Evolutionary conservation across 1,284 basidiomycete genomes (phyloP).

Genomic region (Abortiporus biennis): DNA sequence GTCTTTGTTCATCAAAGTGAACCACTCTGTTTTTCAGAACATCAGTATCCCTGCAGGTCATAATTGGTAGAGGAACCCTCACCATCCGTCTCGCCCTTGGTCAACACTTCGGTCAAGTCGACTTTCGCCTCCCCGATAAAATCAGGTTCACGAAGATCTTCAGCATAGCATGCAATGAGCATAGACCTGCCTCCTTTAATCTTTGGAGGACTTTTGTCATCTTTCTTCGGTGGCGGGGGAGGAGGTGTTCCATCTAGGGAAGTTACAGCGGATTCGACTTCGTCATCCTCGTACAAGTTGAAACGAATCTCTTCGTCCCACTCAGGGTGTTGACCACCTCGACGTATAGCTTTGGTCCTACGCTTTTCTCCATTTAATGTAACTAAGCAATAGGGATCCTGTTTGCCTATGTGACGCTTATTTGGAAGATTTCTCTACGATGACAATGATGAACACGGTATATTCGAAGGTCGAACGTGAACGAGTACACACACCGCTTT

Average conservation of each 20-base stretch:
- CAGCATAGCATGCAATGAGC: constrained; percentile 87
- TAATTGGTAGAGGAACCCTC: constrained; percentile 23
- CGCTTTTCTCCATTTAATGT: constrained; percentile 76
- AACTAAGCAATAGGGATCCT: constrained; percentile 92
- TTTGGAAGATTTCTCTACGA: constrained; percentile 86
- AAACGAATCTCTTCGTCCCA: constrained; percentile 99
- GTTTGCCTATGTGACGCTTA: constrained; percentile 93
- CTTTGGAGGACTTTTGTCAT: constrained; percentile 41
- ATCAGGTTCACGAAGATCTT: constrained; percentile 93
- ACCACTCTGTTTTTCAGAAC: constrained; percentile 71
- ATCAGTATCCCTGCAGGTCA: constrained; percentile 4
- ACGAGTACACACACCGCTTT: constrained; percentile 74
- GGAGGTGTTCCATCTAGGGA: constrained; percentile 49
- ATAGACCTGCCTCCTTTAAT: constrained; percentile 75
- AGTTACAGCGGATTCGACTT: constrained; percentile 53
- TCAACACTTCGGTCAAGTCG: constrained; percentile 85
- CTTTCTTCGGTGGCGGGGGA: constrained; percentile 53
- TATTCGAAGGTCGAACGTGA: constrained; percentile 16
- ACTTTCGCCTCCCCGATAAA: constrained; percentile 90
- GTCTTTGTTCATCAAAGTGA: constrained; percentile 82
- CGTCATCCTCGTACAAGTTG: constrained; percentile 77
- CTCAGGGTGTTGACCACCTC: constrained; percentile 95
- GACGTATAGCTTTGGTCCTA: constrained; percentile 87
- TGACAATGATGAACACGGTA: constrained; percentile 9
- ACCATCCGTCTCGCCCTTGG: constrained; percentile 97